Conservation (phyloP, 306 rosid species). For the Potentilla sterilis region DNA sequence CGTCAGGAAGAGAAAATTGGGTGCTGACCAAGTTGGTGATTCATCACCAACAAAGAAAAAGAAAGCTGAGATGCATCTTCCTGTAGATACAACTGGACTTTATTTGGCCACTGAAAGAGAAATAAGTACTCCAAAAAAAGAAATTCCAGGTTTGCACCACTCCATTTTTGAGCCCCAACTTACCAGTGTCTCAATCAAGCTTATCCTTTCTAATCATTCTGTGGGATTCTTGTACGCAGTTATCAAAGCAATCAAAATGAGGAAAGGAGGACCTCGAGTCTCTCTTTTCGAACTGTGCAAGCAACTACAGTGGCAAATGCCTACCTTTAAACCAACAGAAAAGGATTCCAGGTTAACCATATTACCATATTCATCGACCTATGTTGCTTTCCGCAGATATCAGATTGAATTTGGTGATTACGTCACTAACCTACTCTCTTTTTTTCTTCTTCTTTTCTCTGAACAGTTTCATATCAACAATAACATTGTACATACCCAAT, state of each 20-base stretch:
- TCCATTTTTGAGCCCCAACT: background rate
- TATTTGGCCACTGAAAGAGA: conserved; percentile 19
- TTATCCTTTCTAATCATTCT: background rate
- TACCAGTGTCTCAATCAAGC: background rate
- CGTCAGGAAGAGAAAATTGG: conserved; percentile 62
- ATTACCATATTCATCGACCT: conserved; percentile 8
- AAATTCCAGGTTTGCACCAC: conserved; percentile 52
- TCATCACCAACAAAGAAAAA: conserved; percentile 35
- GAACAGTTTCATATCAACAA: conserved; percentile 56
- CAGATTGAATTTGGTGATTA: conserved; percentile 46
- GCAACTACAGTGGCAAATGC: conserved; percentile 78
- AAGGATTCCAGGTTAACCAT: conserved; percentile 55
- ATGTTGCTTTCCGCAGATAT: conserved; percentile 28
- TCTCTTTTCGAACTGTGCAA: conserved; percentile 61
- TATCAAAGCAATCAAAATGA: conserved; percentile 51
- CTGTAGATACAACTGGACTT: conserved; percentile 19
- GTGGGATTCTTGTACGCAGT: conserved; percentile 28
- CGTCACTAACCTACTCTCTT: conserved; percentile 32
- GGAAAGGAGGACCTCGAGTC: conserved; percentile 87
- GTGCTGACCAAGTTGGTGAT: conserved; percentile 22
- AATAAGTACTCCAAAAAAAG: conserved; percentile 23
- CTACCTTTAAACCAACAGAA: conserved; percentile 53
- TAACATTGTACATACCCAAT: conserved; percentile 67
- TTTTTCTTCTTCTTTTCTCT: background rate
- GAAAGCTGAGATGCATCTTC: conserved; percentile 25